These are phyloP conservation scores for Epichloe hybrida DNA, from an alignment of 2,329 filamentous ascomycete species.

Conservation along the genomic window DNA sequence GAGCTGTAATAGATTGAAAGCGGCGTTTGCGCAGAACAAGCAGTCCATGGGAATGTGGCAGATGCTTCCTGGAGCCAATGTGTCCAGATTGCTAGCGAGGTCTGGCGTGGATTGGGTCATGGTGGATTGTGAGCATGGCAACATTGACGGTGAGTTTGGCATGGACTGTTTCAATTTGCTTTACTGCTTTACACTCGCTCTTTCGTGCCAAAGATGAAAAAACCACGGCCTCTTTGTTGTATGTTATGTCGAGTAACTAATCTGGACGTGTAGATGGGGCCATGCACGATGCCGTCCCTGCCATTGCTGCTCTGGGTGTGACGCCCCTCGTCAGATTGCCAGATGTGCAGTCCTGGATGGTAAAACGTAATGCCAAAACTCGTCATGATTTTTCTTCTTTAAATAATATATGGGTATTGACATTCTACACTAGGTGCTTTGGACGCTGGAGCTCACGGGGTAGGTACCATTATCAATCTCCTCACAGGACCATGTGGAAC, in stretches of 20 bases:
- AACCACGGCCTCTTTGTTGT: too few species aligned
- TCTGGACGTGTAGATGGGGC: slow-evolving; percentile 23
- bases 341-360: slow-evolving; percentile 32
- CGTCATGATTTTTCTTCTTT: background rate
- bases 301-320: slow-evolving; percentile 32
- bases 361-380: slow-evolving; percentile 23
- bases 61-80: slow-evolving; percentile 46
- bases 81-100: slow-evolving; percentile 45
- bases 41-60: slow-evolving; percentile 48
- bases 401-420: background rate
- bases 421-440: slow-evolving; percentile 24
- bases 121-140: slow-evolving; percentile 42
- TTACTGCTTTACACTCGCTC: background rate
- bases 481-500: background rate
- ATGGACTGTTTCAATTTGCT: background rate
- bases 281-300: slow-evolving; percentile 41
- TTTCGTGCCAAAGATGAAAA: too few species aligned
- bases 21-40: slow-evolving; percentile 32
- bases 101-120: slow-evolving; percentile 54
- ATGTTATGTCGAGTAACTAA: background rate
- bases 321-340: slow-evolving; percentile 37
- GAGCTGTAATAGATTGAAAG: slow-evolving; percentile 33
- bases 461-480: slow-evolving; percentile 17
- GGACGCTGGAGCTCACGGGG: slow-evolving; percentile 35
- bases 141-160: slow-evolving; percentile 28